phyloP scores from a whole-genome alignment of 169 alveolate species.

The Eimeria acervulina region DNA sequence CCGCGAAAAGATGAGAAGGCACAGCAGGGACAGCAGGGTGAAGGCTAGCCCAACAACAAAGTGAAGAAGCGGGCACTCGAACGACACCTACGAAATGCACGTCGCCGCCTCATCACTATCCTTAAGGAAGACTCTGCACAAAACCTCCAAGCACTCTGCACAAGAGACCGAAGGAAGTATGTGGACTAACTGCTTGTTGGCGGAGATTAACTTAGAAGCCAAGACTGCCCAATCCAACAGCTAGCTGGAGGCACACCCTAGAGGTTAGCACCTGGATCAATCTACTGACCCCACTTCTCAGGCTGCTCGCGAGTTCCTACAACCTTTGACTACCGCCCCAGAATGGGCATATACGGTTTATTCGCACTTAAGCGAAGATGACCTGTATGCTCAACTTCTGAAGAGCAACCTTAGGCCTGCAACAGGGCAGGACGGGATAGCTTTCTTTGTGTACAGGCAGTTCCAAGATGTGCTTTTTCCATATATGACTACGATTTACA shows the following conservation, averaged over 20 bases:
- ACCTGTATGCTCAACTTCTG: constrained; percentile 6
- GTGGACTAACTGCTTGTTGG: background rate
- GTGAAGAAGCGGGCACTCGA: background rate
- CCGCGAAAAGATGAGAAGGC: background rate
- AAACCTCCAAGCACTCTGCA: background rate
- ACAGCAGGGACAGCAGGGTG: background rate
- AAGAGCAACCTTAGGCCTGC: background rate
- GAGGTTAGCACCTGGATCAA: background rate
- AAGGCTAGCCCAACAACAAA: background rate
- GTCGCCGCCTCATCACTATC: background rate
- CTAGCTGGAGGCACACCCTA: background rate
- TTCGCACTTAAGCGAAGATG: background rate
- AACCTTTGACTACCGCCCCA: background rate
- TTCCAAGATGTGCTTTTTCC: no score
- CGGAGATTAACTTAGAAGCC: background rate
- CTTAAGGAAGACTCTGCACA: background rate
- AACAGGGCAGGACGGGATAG: no score
- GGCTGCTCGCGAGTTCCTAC: constrained; percentile 15
- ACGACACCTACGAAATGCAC: background rate
- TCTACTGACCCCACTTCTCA: background rate
- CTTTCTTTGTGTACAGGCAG: no score
- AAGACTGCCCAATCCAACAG: background rate
- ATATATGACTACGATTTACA: no score
- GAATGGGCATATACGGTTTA: background rate
- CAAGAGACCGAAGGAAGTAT: background rate